Base-by-base conservation (phyloP, 2,329 filamentous ascomycete genomes). In the Thelonectria rubi region DNA sequence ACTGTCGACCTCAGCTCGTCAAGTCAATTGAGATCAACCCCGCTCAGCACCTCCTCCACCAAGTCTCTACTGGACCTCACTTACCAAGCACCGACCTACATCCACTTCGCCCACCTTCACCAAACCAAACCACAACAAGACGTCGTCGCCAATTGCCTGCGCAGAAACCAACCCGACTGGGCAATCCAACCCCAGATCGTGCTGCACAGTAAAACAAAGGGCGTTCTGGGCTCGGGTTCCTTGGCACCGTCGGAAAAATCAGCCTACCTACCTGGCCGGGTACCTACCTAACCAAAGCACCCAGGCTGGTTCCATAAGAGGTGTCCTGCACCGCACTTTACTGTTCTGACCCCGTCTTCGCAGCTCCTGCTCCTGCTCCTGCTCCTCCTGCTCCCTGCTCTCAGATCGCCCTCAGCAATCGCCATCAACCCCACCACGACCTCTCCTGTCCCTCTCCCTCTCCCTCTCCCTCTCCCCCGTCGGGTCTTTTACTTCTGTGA, bases 361-460 rank as follows among this genome's bases (percentile, higher is more conserved):
- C 34, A 37, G 15, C 15, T 37, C 34, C 34, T 46, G 12, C 42
- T 42, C 32, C 49, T 34, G n/a, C 37, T 50, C 15, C 37, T 46
- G n/a, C 21, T 46, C 5, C 24, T 21, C 18, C 43, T 24, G 43
- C 21, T 32, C 48, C 51, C 24, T 34, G 39, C 43, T 58, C 49
- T 24, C 14, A 49, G 17, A 40, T 53, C 51, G 54, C 55, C 55
- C 43, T 51, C 50, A 30, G 26, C 26, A 55, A 55, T 48, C 61
- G 26, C 53, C 53, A 57, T 26, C 37, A 46, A 32, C 60, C 32
- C 55, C 50, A 50, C 46, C 76, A 76, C 75, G 66, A 67, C 63
- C 62, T 62, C 65, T 60, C 70, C 74, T 30, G 6, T 37, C 34
- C 12, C 7, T 72, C 65, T 63, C 67, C 66, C 63, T 64, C 62